These are phyloP conservation scores for Apiospora malaysiana DNA, from an alignment of 2,329 filamentous ascomycete species.

Conservation along the genomic window DNA sequence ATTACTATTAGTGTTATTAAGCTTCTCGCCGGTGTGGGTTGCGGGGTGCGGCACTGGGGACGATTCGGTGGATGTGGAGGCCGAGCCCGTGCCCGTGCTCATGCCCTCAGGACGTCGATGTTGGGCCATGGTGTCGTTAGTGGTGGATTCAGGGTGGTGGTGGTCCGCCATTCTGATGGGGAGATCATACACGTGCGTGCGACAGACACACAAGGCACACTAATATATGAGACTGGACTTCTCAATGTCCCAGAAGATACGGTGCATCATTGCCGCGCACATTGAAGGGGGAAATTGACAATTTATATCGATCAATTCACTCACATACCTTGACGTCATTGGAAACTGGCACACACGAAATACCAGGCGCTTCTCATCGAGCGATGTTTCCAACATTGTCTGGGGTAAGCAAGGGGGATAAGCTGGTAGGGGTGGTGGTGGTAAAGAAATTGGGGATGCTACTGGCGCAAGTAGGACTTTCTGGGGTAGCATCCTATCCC, in stretches of 20 bases:
- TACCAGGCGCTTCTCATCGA: not conserved
- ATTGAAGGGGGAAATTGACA: not conserved
- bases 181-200: not conserved
- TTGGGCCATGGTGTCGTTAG: not conserved
- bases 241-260: not conserved
- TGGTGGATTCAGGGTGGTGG: not conserved
- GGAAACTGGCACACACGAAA: not conserved
- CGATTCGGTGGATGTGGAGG: not conserved
- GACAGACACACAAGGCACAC: not conserved
- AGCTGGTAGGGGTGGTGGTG: too few species aligned
- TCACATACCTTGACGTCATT: not conserved
- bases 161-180: not conserved
- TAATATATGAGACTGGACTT: not conserved
- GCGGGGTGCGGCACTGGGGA: not conserved
- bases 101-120: not conserved
- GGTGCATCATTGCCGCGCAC: not conserved
- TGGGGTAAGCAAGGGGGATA: conserved; percentile 4
- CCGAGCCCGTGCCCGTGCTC: not conserved
- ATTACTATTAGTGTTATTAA: not conserved
- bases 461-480: not conserved
- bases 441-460: not conserved
- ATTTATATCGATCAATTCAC: not conserved
- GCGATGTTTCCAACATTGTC: not conserved
- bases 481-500: not conserved
- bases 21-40: not conserved